These are phyloP conservation scores for Daphne laureola DNA, from an alignment of 441 rosid genomes.

Conservation along the genomic window DNA sequence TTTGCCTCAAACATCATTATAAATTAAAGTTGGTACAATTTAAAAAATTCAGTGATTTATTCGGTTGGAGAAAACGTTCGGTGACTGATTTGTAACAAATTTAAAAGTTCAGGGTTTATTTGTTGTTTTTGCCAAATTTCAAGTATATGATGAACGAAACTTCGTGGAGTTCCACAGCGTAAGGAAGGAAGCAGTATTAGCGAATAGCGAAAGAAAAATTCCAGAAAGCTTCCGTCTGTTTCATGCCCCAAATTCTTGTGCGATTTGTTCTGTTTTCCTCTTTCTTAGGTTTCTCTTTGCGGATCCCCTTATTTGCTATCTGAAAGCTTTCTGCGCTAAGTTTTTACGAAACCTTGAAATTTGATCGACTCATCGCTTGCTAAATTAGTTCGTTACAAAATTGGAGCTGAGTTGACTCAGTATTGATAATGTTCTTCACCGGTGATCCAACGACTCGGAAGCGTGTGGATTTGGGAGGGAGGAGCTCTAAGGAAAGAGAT, in stretches of 20 bases:
- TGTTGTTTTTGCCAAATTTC: too few relatives aligned
- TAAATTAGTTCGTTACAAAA: not conserved
- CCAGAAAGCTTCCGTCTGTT: not conserved
- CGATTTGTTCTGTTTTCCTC: not conserved
- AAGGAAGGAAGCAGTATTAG: too few relatives aligned
- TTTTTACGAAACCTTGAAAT: not conserved
- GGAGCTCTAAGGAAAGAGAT: constrained; percentile 93
- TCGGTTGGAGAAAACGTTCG: too few relatives aligned
- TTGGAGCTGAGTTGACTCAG: constrained; percentile 14
- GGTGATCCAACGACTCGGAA: constrained; percentile 93
- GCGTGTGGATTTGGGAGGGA: constrained; percentile 96
- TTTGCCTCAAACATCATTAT: too few relatives aligned
- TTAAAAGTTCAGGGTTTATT: too few relatives aligned
- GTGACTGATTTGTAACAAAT: too few relatives aligned
- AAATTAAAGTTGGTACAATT: too few relatives aligned
- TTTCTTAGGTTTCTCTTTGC: not conserved
- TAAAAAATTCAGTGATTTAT: too few relatives aligned
- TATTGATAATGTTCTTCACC: constrained; percentile 56
- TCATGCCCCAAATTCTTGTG: not conserved
- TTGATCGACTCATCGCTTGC: constrained; percentile 2
- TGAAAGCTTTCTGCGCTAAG: constrained; percentile 7
- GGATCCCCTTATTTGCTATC: too few relatives aligned
- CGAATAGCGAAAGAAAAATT: not conserved
- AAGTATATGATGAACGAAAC: too few relatives aligned
- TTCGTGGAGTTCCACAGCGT: too few relatives aligned